These are phyloP conservation scores for Lichenothelia convexa DNA, from an alignment of 495 filamentous ascomycete species.

Conservation along the genomic window DNA sequence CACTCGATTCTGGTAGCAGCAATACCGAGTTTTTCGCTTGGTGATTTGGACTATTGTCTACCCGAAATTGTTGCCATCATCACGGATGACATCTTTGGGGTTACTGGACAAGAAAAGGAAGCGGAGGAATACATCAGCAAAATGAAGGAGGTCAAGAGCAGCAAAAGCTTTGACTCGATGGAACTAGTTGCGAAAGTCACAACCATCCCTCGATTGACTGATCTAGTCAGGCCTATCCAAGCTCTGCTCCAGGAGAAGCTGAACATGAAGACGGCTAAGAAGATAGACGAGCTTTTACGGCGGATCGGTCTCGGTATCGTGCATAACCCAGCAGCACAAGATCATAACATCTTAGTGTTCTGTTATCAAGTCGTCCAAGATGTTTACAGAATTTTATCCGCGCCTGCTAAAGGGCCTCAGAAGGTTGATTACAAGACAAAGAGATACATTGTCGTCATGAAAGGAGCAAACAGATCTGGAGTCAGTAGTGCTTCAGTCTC, in stretches of 20 bases:
- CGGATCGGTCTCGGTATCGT: slow-evolving; percentile 68
- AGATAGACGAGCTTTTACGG: slow-evolving; percentile 76
- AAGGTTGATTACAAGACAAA: slow-evolving; percentile 40
- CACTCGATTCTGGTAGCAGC: slow-evolving; percentile 73
- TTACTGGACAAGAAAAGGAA: slow-evolving; percentile 93
- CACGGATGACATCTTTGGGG: slow-evolving; percentile 95
- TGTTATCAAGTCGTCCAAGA: slow-evolving; percentile 86
- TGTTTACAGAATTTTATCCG: slow-evolving; percentile 41
- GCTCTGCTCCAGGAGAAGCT: slow-evolving; percentile 64
- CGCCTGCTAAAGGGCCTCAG: slow-evolving; percentile 18
- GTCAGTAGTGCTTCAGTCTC: slow-evolving; percentile 48
- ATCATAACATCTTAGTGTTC: slow-evolving; percentile 67
- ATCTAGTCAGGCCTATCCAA: slow-evolving; percentile 60
- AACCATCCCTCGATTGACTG: slow-evolving; percentile 51
- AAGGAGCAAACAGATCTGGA: slow-evolving; percentile 50
- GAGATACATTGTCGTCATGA: slow-evolving; percentile 57
- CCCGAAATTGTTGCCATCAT: slow-evolving; percentile 58
- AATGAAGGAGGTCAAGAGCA: slow-evolving; percentile 95
- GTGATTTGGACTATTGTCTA: slow-evolving; percentile 80
- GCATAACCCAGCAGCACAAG: slow-evolving; percentile 56
- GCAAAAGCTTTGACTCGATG: slow-evolving; percentile 95
- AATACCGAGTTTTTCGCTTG: slow-evolving; percentile 55
- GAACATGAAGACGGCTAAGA: slow-evolving; percentile 55
- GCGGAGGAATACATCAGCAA: slow-evolving; percentile 85
- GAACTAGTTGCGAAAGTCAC: slow-evolving; percentile 71